Evolutionary conservation across 306 rosid genomes (phyloP).

Genomic region (Vigna nakashimae): DNA sequence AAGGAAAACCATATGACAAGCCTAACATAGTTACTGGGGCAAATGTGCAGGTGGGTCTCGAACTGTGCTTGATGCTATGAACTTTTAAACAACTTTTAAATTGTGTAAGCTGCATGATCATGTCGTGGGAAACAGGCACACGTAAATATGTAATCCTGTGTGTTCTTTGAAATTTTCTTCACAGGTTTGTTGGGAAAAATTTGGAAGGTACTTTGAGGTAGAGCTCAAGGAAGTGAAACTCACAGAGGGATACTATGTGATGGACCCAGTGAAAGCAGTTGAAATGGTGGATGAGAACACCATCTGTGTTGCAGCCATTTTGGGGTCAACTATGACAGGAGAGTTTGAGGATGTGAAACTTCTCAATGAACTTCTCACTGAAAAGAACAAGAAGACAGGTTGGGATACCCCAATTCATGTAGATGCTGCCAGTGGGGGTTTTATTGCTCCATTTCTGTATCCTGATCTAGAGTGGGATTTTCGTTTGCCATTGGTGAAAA

Average conservation of each 20-base stretch:
- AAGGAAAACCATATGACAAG: conserved; percentile 78
- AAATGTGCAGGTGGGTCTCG: conserved; percentile 77
- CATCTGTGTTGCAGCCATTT: conserved; percentile 90
- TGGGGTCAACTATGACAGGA: conserved; percentile 86
- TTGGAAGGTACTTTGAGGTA: conserved; percentile 94
- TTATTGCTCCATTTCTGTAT: conserved; percentile 80
- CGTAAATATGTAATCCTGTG: too few species aligned
- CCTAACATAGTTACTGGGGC: conserved; percentile 97
- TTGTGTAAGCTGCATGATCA: not conserved
- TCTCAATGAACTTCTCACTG: conserved; percentile 66
- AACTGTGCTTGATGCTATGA: not conserved
- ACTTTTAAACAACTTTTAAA: not conserved
- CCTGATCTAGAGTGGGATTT: conserved; percentile 88
- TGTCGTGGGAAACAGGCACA: not conserved
- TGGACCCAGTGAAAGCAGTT: conserved; percentile 89
- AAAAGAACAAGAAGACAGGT: conserved; percentile 79
- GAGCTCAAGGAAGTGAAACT: conserved; percentile 94
- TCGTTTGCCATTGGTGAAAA: conserved; percentile 77
- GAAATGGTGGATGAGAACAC: conserved; percentile 96
- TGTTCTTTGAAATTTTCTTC: conserved; percentile 19
- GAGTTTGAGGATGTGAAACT: conserved; percentile 95
- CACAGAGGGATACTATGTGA: conserved; percentile 78
- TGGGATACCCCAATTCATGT: conserved; percentile 81
- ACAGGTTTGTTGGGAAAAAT: conserved; percentile 99
- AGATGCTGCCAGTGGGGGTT: conserved; percentile 92